A percentile compares a stretch with the other conserved stretches of the same genome.
These are phyloP conservation scores for Verticillium albo-atrum DNA, from an alignment of 2,329 filamentous ascomycete genomes.

Conservation along the genomic window DNA sequence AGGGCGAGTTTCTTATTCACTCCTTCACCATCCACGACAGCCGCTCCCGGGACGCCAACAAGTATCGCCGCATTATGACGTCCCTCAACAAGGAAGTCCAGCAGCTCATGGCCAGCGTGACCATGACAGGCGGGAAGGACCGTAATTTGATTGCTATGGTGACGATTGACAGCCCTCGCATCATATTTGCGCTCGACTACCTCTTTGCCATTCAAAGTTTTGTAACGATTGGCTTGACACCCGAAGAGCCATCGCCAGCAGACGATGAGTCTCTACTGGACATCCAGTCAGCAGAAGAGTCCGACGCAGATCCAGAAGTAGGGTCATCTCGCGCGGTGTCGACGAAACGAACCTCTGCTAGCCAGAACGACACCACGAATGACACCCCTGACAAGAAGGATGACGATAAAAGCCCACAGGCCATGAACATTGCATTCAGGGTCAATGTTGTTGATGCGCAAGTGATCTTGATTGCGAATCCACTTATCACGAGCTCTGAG, in stretches of 20 bases:
- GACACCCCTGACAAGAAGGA: conserved; percentile 7
- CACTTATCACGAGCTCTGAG: conserved; percentile 82
- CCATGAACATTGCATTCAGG: conserved; percentile 78
- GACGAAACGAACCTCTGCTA: conserved; percentile 14
- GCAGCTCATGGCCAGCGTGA: conserved; percentile 96
- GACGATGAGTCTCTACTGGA: conserved; percentile 52
- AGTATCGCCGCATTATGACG: conserved; percentile 97
- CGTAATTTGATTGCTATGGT: conserved; percentile 83
- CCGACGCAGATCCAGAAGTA: conserved; percentile 35
- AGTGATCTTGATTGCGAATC: conserved; percentile 93
- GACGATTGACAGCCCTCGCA: conserved; percentile 87
- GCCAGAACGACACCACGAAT: conserved; percentile 6
- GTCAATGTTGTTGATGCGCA: conserved; percentile 95
- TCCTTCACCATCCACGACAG: conserved; percentile 95
- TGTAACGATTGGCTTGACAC: conserved; percentile 64
- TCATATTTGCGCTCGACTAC: conserved; percentile 96
- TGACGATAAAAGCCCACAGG: conserved; percentile 18
- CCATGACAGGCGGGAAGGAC: conserved; percentile 81
- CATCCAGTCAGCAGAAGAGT: conserved; percentile 43
- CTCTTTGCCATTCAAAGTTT: conserved; percentile 86
- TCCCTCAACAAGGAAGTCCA: conserved; percentile 92
- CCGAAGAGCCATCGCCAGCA: conserved; percentile 53
- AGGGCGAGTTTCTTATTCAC: conserved; percentile 88
- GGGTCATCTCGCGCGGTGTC: conserved; percentile 41
- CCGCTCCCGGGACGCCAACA: conserved; percentile 83